Base-by-base conservation (phyloP, 179 eudicot genomes). In the Silene noctiflora region DNA sequence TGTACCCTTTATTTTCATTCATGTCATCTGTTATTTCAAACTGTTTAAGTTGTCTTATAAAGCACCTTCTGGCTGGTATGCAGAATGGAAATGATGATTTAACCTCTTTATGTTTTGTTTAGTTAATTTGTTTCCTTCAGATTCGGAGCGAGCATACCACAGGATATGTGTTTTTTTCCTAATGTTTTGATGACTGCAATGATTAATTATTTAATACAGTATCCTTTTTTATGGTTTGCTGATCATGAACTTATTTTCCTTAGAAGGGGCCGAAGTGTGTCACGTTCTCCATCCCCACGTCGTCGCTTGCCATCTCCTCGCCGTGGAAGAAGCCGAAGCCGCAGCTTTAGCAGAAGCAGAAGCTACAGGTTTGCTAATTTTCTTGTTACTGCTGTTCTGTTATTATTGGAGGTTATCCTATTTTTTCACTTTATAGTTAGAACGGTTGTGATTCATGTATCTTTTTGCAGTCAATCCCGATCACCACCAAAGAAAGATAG, bases 211-310 rank as follows among this genome's bases (percentile, higher is more conserved):
- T 69, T 6, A 0, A 3, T 4, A 22, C 22, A 20, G 16, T 21
- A 16, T 48, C 14, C 16, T 25, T 17, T 59, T 8, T 8, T 9
- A 17, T 73, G 48, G 4, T 20, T 1, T 63, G 24, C 21, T 14
- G 51, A 56, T 24, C 13, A 17, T 75, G 53, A 1, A 69, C 11
- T 59, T 6, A 25, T 72, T 65, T 31, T 78, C 25, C 25, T 24
- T 24, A 83, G 87, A 69, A 93, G 96, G 71, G 97, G 86, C 31
- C 81, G 88, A 73, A 92, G 96, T 77, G 85, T 81, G 78, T 92
- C 97, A 2, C 87, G 87, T 19, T 88, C 97, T 55, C 91, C 88
- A 11, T 85, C 97, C 20, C 97, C 97, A 61, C 92, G 96, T 33
- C 85, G 88, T 5, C 79, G 82, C 42, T 87, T 94, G 71, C 87